Percentiles rank a stretch among this genome's conserved stretches.
These are phyloP conservation scores for Platanthera zijinensis DNA, from an alignment of 106 monocot species.

Conservation along the genomic window DNA sequence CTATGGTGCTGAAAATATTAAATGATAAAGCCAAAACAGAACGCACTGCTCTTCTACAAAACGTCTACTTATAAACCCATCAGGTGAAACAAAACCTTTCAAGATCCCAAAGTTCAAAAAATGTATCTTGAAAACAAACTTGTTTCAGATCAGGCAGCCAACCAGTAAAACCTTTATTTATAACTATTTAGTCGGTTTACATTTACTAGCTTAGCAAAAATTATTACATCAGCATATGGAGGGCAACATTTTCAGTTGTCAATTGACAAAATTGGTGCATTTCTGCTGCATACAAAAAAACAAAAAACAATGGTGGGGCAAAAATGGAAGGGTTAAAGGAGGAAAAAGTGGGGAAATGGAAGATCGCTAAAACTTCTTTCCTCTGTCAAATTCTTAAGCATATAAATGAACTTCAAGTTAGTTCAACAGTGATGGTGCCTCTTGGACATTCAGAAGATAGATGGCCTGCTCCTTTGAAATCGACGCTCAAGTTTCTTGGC, in stretches of 20 bases:
- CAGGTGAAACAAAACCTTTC: too few species aligned
- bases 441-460: background rate
- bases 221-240: background rate
- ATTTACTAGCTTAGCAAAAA: background rate
- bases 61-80: too few species aligned
- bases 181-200: background rate
- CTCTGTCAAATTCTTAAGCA: background rate
- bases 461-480: background rate
- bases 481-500: background rate
- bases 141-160: too few species aligned
- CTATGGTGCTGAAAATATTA: too few species aligned
- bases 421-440: background rate
- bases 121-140: too few species aligned
- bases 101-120: too few species aligned
- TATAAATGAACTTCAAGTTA: background rate
- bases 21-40: too few species aligned
- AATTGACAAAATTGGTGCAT: slow-evolving; percentile 7
- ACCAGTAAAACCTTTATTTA: background rate
- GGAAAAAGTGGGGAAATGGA: background rate
- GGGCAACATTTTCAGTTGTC: background rate
- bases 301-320: background rate
- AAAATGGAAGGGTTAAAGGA: background rate
- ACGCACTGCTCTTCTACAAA: too few species aligned
- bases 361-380: background rate
- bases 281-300: background rate